phyloP scores from a whole-genome alignment of 345 rosid genomes.

The Lepidium africanum region DNA sequence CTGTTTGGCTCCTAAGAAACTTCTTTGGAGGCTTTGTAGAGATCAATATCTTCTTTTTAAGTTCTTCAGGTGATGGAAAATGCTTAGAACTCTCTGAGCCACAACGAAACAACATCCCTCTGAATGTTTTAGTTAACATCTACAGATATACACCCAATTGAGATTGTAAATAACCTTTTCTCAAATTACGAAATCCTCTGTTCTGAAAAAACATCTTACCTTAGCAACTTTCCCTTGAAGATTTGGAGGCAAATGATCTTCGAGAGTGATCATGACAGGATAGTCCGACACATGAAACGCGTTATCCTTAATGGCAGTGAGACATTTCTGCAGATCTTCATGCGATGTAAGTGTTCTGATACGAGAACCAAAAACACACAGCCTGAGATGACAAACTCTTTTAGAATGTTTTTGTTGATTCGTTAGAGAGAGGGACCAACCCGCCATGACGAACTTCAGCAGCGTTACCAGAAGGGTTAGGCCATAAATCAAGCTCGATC shows the following conservation, averaged over 20 bases:
- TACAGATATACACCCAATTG: conserved; percentile 1
- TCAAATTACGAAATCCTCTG: neutral
- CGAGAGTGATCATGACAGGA: conserved; percentile 80
- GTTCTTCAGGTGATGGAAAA: conserved; percentile 65
- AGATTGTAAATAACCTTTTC: neutral
- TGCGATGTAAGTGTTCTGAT: conserved; percentile 60
- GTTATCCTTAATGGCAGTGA: conserved; percentile 48
- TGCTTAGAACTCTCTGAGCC: conserved; percentile 26
- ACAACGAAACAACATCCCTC: conserved; percentile 39
- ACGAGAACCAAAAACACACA: conserved; percentile 1
- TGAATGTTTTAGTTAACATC: conserved; percentile 52
- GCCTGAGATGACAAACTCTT: neutral
- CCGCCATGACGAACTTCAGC: conserved; percentile 79
- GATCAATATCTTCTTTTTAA: conserved; percentile 51
- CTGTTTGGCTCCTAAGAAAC: conserved; percentile 29
- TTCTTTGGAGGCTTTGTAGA: conserved; percentile 92
- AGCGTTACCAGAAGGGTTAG: conserved; percentile 38
- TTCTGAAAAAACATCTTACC: conserved; percentile 25
- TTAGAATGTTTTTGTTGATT: neutral
- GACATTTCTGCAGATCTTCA: conserved; percentile 53
- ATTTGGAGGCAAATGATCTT: conserved; percentile 58
- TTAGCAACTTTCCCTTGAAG: conserved; percentile 62
- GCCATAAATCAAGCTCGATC: conserved; percentile 89
- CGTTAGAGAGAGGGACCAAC: conserved; percentile 20
- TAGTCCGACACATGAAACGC: conserved; percentile 61